A percentile compares a stretch with the other conserved stretches of the same genome.
These are phyloP conservation scores for Acrodontium crateriforme DNA, from an alignment of 2,329 filamentous ascomycete species.

Conservation along the genomic window DNA sequence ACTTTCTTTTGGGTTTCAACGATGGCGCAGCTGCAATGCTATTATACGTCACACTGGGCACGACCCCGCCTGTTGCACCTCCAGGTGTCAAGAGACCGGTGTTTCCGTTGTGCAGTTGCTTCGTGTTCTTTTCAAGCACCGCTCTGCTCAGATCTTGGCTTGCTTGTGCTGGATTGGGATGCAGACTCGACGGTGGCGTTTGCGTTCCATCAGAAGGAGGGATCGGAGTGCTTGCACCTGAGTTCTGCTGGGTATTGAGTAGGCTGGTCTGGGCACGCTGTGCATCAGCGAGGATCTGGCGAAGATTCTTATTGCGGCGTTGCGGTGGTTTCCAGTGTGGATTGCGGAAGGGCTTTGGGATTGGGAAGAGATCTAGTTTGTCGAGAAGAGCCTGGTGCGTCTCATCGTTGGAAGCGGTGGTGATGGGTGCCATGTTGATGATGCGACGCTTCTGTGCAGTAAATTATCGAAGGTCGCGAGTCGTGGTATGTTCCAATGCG, in stretches of 20 bases:
- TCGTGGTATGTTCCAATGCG: too few species aligned
- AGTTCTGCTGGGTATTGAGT: conserved; percentile 62
- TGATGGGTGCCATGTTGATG: conserved; percentile 42
- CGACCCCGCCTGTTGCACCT: conserved; percentile 34
- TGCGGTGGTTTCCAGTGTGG: conserved; percentile 80
- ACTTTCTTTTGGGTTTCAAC: conserved; percentile 63
- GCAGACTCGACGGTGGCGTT: conserved; percentile 45
- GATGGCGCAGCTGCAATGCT: conserved; percentile 94
- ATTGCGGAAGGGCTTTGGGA: conserved; percentile 83
- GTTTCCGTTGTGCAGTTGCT: conserved; percentile 19
- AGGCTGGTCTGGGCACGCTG: conserved; percentile 80
- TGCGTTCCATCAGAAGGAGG: conserved; percentile 20
- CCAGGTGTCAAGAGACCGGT: conserved; percentile 13
- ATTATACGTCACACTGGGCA: conserved; percentile 71
- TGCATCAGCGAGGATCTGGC: conserved; percentile 84
- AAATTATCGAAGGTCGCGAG: neutral
- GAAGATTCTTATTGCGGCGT: conserved; percentile 97
- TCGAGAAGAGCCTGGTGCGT: conserved; percentile 74
- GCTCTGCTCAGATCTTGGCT: conserved; percentile 75
- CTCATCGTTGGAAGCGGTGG: conserved; percentile 61
- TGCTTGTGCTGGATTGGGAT: conserved; percentile 78
- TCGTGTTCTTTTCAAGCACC: conserved; percentile 60
- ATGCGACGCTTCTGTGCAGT: neutral
- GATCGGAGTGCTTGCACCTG: conserved; percentile 57
- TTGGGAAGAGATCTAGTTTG: conserved; percentile 75